Base-by-base conservation (phyloP, 495 filamentous ascomycete genomes). In the Penicillium parvum region DNA sequence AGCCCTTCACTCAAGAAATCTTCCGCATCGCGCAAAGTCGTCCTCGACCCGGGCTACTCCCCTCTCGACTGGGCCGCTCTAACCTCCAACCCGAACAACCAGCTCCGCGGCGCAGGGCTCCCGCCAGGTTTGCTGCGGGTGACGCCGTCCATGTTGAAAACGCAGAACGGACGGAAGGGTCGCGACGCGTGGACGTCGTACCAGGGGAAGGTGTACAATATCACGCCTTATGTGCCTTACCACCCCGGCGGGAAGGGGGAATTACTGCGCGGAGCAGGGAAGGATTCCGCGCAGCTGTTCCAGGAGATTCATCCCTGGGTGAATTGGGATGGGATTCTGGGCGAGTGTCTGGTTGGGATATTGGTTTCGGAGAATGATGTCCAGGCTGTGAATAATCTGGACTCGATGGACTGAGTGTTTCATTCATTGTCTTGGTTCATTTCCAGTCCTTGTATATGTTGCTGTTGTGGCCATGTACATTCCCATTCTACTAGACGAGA, bases 251-350 rank as follows among this genome's bases (percentile, higher is more conserved):
- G 92, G 3, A 87, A 85, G 66, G 83, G 81, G 3, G 88, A 98
- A 69, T 56, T 97, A 53, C 71, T 95, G 62, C 75, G 85, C 16
- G 83, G 75, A 11, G 91, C 90, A 2, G 92, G 88, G 12, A 74
- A 68, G 59, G 73, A 77, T 34, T 72, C 66, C 10, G 87, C 81
- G 25, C 82, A 81, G 68, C 52, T 98, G 56, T 97, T 98, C 63
- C 81, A 83, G 48, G 89, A 96, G 69, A 77, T 90, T 16, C 92
- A 98, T 72, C 89, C 91, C 12, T 98, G 94, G 92, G 91, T 98
- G 7, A 98, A 95, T 55, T 95, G 88, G 74, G 94, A 97, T 69
- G 86, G 84, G 3, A 96, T 98, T 79, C 64, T 98, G 39, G 78
- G 81, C 17, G 79, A 84, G 54, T 96, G 91, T 63, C 54, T 95